phyloP scores from a whole-genome alignment of 805 yeast genomes.

The Starmerella bombicola region DNA sequence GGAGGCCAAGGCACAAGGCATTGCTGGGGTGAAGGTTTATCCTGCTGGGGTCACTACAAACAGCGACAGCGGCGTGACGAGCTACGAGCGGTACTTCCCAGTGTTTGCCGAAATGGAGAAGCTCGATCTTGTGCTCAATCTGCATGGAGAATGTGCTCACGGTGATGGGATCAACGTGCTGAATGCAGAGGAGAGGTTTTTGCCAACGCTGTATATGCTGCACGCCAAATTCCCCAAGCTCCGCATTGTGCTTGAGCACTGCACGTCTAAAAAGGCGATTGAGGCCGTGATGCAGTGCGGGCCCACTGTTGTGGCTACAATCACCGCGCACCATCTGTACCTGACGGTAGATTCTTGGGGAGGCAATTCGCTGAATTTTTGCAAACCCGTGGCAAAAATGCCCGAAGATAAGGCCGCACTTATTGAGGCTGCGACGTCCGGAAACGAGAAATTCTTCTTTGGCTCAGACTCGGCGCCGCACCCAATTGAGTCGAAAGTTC shows the following conservation, averaged over 20 bases:
- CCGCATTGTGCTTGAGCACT: slow-evolving; percentile 82
- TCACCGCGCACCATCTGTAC: slow-evolving; percentile 89
- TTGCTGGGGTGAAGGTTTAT: slow-evolving; percentile 87
- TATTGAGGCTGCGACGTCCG: slow-evolving; percentile 78
- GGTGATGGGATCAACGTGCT: slow-evolving; percentile 68
- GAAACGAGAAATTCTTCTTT: slow-evolving; percentile 83
- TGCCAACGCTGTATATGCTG: slow-evolving; percentile 74
- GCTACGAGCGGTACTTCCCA: slow-evolving; percentile 78
- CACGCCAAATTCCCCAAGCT: slow-evolving; percentile 75
- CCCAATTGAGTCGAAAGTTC: slow-evolving; percentile 65
- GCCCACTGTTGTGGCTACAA: slow-evolving; percentile 72
- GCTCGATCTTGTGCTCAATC: slow-evolving; percentile 62
- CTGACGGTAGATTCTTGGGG: slow-evolving; percentile 93
- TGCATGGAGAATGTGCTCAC: slow-evolving; percentile 93
- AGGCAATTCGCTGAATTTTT: slow-evolving; percentile 85
- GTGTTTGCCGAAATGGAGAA: slow-evolving; percentile 79
- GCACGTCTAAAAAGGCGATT: slow-evolving; percentile 83
- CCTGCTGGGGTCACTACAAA: slow-evolving; percentile 99
- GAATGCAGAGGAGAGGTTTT: slow-evolving; percentile 84
- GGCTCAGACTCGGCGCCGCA: slow-evolving; percentile 99
- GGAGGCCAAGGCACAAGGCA: slow-evolving; percentile 57
- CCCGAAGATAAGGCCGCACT: slow-evolving; percentile 75
- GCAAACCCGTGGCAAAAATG: slow-evolving; percentile 95
- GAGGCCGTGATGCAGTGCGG: slow-evolving; percentile 63
- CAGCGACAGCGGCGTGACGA: slow-evolving; percentile 80